These are phyloP conservation scores for Prinsepia uniflora DNA, from an alignment of 306 rosid genomes.

Conservation along the genomic window DNA sequence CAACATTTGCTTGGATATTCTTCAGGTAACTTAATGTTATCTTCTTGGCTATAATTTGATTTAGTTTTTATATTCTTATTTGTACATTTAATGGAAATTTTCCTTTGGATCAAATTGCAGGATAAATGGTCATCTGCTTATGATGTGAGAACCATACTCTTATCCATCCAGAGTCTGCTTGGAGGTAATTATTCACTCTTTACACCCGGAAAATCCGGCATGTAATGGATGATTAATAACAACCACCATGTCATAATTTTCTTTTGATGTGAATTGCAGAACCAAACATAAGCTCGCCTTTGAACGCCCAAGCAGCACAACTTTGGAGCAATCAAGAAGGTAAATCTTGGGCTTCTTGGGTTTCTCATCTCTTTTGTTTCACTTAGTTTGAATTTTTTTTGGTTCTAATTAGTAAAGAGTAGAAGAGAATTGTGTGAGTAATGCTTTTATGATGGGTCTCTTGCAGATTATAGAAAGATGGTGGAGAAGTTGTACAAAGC, in stretches of 20 bases:
- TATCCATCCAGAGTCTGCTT: conserved; percentile 80
- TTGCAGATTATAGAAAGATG: conserved; percentile 84
- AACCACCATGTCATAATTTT: too few relatives aligned
- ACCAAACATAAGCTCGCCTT: conserved; percentile 87
- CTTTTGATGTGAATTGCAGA: conserved; percentile 35
- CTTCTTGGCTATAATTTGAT: too few relatives aligned
- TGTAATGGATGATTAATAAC: too few relatives aligned
- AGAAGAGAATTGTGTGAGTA: conserved; percentile 7
- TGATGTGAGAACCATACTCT: conserved; percentile 71
- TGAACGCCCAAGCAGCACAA: conserved; percentile 90
- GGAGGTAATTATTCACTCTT: conserved; percentile 49
- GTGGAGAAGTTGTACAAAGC: conserved; percentile 82
- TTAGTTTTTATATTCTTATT: neutral
- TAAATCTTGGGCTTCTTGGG: conserved; percentile 7
- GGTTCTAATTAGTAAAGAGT: neutral
- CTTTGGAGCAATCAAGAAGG: conserved; percentile 96
- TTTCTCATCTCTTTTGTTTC: neutral
- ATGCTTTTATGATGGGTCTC: conserved; percentile 6
- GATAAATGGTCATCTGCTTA: conserved; percentile 90
- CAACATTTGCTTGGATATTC: conserved; percentile 94
- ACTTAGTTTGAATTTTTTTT: neutral
- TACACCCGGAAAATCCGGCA: too few relatives aligned
- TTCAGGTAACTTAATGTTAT: conserved; percentile 58
- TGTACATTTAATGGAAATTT: neutral
- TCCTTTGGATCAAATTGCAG: conserved; percentile 22